These are phyloP conservation scores for Heliocybe sulcata DNA, from an alignment of 1,284 basidiomycete genomes.

Conservation along the genomic window DNA sequence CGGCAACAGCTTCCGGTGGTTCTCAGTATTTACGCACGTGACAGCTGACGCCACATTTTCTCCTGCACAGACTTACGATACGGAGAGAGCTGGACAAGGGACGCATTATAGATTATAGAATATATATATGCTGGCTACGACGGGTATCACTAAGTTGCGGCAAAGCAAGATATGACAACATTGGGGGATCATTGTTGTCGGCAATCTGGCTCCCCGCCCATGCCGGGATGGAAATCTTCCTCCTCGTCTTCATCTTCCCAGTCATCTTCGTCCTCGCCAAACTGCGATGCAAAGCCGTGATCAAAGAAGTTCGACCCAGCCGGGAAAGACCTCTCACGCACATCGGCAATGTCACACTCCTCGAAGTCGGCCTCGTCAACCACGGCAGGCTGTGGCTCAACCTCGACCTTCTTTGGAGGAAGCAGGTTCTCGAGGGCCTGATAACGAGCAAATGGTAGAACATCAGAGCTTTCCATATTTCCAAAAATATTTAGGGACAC, in stretches of 20 bases:
- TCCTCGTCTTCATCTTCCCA: conserved; percentile 60
- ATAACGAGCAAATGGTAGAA: not conserved
- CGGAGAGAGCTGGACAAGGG: not conserved
- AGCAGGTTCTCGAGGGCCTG: conserved; percentile 62
- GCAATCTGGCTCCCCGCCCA: conserved; percentile 1
- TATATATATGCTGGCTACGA: not conserved
- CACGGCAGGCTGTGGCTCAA: conserved; percentile 62
- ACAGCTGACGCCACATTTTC: no score
- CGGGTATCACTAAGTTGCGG: not conserved
- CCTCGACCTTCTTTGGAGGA: conserved; percentile 67
- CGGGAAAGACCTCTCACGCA: conserved; percentile 70
- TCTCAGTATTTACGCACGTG: not conserved
- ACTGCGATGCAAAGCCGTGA: conserved; percentile 59
- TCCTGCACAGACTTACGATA: not conserved
- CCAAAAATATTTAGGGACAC: conserved; percentile 1
- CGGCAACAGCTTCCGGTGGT: no score
- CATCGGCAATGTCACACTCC: conserved; percentile 70
- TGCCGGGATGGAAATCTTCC: conserved; percentile 27
- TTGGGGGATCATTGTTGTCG: not conserved
- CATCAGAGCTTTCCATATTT: not conserved
- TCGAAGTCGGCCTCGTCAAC: conserved; percentile 70
- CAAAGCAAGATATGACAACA: not conserved
- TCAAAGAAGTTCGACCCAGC: conserved; percentile 66
- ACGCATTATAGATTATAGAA: not conserved
- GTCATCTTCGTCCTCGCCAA: conserved; percentile 46